Conservation (phyloP, 371 early-diverging fungal species). For the Polyrhizophydium stewartii region DNA sequence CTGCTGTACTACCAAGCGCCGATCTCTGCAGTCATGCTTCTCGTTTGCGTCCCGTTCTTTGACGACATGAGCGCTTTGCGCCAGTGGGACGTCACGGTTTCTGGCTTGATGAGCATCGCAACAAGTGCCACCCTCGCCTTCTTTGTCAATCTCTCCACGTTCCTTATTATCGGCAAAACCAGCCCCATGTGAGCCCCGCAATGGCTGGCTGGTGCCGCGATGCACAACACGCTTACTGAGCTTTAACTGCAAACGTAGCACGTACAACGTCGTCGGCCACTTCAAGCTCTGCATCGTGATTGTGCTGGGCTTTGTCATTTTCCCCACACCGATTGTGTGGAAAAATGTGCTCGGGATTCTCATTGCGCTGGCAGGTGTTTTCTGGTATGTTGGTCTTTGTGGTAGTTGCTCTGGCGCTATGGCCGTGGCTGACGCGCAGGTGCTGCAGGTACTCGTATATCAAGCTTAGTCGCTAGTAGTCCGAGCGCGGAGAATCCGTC, state of each 20-base stretch:
- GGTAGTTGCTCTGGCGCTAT: neutral
- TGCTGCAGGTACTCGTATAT: constrained; percentile 1
- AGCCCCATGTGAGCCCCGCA: neutral
- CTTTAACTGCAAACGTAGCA: constrained; percentile 4
- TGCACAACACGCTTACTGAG: neutral
- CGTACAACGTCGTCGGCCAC: constrained; percentile 32
- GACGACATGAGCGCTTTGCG: constrained; percentile 19
- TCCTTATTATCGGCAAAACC: constrained; percentile 25
- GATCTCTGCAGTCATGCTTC: constrained; percentile 23
- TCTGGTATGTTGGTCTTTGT: constrained; percentile 12
- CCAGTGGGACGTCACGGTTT: constrained; percentile 6
- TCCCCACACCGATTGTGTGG: constrained; percentile 3
- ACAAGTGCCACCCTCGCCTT: constrained; percentile 19
- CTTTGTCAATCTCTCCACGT: constrained; percentile 29
- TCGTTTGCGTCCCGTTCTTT: constrained; percentile 14
- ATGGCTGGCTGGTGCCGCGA: neutral
- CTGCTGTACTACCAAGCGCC: constrained; percentile 29
- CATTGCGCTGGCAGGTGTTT: constrained; percentile 18
- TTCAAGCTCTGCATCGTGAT: constrained; percentile 16
- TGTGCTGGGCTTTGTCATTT: constrained; percentile 18
- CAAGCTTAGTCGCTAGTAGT: neutral
- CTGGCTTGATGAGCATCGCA: constrained; percentile 10
- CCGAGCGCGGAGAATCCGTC: neutral
- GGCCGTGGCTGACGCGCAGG: neutral
- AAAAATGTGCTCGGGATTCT: constrained; percentile 12